These are phyloP conservation scores for Moesziomyces parantarcticus DNA, from an alignment of 1,284 basidiomycete species.

Conservation along the genomic window DNA sequence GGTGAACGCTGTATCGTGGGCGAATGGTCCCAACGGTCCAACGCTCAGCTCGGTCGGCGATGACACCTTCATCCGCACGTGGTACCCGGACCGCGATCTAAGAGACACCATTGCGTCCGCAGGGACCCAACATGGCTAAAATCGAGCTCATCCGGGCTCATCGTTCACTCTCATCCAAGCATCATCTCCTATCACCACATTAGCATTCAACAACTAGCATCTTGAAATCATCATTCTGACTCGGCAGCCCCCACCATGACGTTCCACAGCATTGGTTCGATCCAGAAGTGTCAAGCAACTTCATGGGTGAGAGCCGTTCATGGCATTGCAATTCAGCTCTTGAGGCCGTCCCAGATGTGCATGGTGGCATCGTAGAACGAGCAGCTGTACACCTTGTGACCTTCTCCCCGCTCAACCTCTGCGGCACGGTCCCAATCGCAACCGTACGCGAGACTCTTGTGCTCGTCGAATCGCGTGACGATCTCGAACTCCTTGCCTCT, in stretches of 20 bases:
- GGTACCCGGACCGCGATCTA: constrained; percentile 69
- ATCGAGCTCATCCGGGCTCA: too few species aligned
- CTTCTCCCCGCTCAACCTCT: constrained; percentile 52
- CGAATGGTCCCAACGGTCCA: constrained; percentile 56
- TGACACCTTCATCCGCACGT: constrained; percentile 57
- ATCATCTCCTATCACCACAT: background rate
- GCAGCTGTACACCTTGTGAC: constrained; percentile 82
- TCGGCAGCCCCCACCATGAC: background rate
- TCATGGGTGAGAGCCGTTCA: background rate
- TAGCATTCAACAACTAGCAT: background rate
- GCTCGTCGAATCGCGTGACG: constrained; percentile 78
- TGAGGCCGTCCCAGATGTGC: constrained; percentile 77
- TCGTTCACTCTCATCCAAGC: background rate
- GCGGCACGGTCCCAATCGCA: constrained; percentile 84
- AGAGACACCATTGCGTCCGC: constrained; percentile 6
- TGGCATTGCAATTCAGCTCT: constrained; percentile 23
- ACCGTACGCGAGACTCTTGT: constrained; percentile 90
- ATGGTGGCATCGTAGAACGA: constrained; percentile 95
- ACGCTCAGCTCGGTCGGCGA: constrained; percentile 58
- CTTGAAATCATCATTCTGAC: background rate
- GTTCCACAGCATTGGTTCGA: background rate
- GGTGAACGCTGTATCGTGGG: constrained; percentile 62
- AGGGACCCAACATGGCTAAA: constrained; percentile 8
- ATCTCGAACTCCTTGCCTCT: constrained; percentile 43
- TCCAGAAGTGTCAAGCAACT: background rate